phyloP scores from a whole-genome alignment of 805 yeast genomes.

The Lipomyces starkeyi region DNA sequence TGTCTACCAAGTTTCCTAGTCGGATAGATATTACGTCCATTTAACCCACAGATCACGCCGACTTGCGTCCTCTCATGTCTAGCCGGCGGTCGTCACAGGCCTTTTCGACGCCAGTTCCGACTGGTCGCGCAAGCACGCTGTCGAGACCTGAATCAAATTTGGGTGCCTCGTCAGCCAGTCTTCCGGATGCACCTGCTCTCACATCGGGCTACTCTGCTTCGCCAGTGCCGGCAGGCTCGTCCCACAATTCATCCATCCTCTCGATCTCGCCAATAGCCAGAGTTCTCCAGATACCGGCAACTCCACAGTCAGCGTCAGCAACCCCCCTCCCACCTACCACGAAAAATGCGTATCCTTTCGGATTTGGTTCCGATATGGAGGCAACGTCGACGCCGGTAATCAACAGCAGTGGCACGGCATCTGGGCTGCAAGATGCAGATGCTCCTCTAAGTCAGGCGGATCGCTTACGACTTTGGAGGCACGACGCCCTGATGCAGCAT shows the following conservation, averaged over 20 bases:
- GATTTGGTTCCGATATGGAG: constrained; percentile 33
- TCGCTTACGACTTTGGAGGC: constrained; percentile 86
- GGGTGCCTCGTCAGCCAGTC: constrained; percentile 13
- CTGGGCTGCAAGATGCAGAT: neutral
- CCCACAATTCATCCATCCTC: constrained; percentile 32
- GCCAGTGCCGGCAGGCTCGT: constrained; percentile 12
- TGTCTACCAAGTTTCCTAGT: neutral
- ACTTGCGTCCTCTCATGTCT: neutral
- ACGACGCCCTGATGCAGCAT: constrained; percentile 90
- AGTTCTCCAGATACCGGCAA: constrained; percentile 7
- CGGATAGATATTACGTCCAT: no score
- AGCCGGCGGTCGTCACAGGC: constrained; percentile 13
- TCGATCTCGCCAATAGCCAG: constrained; percentile 36
- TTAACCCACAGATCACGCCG: neutral
- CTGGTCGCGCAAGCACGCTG: neutral
- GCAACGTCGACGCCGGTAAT: constrained; percentile 32
- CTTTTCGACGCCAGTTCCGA: constrained; percentile 26
- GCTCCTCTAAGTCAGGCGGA: constrained; percentile 59
- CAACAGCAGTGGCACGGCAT: neutral
- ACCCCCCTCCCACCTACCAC: constrained; percentile 29
- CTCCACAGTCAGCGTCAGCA: constrained; percentile 19
- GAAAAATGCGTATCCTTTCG: constrained; percentile 12
- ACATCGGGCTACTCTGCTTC: constrained; percentile 10
- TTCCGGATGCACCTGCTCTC: constrained; percentile 22
- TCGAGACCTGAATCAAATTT: neutral